Base-by-base conservation (phyloP, 1,284 basidiomycete species). In the Abortiporus biennis region DNA sequence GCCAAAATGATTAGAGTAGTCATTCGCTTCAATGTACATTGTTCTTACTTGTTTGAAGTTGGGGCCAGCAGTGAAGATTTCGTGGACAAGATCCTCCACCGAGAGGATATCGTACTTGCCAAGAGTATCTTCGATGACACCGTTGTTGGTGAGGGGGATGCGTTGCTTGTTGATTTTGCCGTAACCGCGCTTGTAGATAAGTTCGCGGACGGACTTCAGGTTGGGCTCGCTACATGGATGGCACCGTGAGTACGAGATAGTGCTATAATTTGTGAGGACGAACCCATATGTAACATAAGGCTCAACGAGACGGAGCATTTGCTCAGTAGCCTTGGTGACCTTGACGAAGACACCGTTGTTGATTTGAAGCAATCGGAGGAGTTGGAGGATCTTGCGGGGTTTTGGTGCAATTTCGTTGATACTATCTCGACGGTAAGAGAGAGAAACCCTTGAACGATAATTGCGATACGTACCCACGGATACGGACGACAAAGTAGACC, bases 271-370 rank as follows among this genome's bases (percentile, higher is more conserved):
- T n/a, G n/a, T 17, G 16, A 22, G 2, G 19, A 71, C 84, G 39
- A 55, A 91, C 82, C 92, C 93, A 65, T 95, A 97, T 54, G 96
- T 90, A 60, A 99, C 76, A 69, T 97, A 99, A 43, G 96, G 95
- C 70, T 95, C 92, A 55, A 99, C 84, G 45, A 98, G 80, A 65
- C 92, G 90, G 58, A 99, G 86, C 96, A 98, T 98, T 68, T 98
- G 92, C 59, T 90, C 81, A 43, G 94, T 98, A 30, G 96, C 94
- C 71, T 81, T 92, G 62, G 92, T 99, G 48, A 92, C 92, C 53
- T 94, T 94, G 65, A 99, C 81, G 63, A 99, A 99, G 47, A 99
- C 87, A 71, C 95, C 96, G 65, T 96, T 98, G 86, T 99, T 99
- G 78, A 99, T 99, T 69, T 99, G 96, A 55, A 97, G 84, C 50